A percentile compares a stretch with the other conserved stretches of the same genome.
Evolutionary conservation across 164 flowering plant species (phyloP).

Genomic region (Kalanchoe fedtschenkoi): DNA sequence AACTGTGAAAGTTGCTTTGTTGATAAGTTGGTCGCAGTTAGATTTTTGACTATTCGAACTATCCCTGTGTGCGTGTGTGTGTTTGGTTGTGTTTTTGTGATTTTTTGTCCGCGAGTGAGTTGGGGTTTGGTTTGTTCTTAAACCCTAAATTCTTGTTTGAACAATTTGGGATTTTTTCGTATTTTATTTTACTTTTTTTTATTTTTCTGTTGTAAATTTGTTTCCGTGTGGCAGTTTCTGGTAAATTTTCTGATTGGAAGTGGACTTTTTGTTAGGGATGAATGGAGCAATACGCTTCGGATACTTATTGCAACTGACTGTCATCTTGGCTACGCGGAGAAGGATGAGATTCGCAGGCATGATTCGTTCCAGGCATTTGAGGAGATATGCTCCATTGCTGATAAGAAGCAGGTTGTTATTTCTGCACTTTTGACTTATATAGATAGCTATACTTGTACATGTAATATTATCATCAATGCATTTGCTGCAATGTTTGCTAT

Average conservation of each 20-base stretch:
- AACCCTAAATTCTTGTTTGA: not conserved
- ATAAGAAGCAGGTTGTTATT: conserved; percentile 53
- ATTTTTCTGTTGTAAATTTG: too few species aligned
- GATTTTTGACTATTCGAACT: too few species aligned
- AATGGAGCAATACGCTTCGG: conserved; percentile 49
- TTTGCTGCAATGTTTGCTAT: not conserved
- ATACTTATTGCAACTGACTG: conserved; percentile 95
- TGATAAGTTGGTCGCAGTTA: too few species aligned
- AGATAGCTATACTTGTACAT: too few species aligned
- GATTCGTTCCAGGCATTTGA: conserved; percentile 96
- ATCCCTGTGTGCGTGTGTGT: too few species aligned
- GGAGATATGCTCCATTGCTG: conserved; percentile 94
- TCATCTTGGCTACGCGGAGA: conserved; percentile 96
- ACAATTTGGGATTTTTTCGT: not conserved
- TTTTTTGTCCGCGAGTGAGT: not conserved
- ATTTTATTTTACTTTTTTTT: too few species aligned
- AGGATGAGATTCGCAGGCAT: conserved; percentile 85
- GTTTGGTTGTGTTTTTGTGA: too few species aligned
- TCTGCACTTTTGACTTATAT: too few species aligned
- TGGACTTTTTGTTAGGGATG: conserved; percentile 46
- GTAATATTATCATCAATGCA: not conserved
- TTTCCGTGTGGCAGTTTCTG: not conserved
- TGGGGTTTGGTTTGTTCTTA: not conserved
- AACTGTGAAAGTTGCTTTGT: too few species aligned
- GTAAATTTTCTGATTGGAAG: not conserved